Conservation (phyloP, 2,329 filamentous ascomycete genomes). For the Neobulgaria alba region DNA sequence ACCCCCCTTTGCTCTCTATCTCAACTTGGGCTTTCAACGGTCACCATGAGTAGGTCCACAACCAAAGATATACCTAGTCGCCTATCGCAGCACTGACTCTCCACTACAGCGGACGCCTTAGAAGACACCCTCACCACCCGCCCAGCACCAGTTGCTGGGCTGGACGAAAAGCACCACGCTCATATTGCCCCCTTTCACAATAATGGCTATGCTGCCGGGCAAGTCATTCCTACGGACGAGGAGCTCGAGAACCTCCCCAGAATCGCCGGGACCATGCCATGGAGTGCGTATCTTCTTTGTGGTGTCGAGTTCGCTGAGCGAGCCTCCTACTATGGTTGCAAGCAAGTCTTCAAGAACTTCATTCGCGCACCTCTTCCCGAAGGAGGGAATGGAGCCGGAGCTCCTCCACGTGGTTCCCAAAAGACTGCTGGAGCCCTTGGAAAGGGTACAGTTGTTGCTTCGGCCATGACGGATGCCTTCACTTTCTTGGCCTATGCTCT, state of each 20-base stretch:
- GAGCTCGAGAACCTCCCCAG: constrained; percentile 51
- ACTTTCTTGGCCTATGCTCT: constrained; percentile 41
- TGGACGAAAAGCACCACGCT: too few species aligned
- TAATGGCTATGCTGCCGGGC: too few species aligned
- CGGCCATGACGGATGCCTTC: constrained; percentile 44
- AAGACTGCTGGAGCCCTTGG: constrained; percentile 45
- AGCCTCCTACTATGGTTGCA: constrained; percentile 71
- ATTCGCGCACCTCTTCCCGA: constrained; percentile 45
- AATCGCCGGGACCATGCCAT: constrained; percentile 57
- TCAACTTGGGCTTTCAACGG: too few species aligned
- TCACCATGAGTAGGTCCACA: too few species aligned
- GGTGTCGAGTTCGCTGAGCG: constrained; percentile 68
- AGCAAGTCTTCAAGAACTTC: constrained; percentile 50
- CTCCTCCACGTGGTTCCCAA: constrained; percentile 17
- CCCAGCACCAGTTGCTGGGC: too few species aligned
- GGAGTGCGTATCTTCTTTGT: constrained; percentile 59
- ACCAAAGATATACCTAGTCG: too few species aligned
- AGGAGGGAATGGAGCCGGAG: constrained; percentile 26
- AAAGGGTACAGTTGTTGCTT: constrained; percentile 44
- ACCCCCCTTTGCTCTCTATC: too few species aligned
- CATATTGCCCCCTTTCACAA: too few species aligned
- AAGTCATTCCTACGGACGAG: constrained; percentile 41
- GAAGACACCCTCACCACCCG: too few species aligned
- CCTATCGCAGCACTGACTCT: too few species aligned
- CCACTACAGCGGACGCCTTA: too few species aligned